Conservation (phyloP, 148 eudicot genomes). For the Silene latifolia region DNA sequence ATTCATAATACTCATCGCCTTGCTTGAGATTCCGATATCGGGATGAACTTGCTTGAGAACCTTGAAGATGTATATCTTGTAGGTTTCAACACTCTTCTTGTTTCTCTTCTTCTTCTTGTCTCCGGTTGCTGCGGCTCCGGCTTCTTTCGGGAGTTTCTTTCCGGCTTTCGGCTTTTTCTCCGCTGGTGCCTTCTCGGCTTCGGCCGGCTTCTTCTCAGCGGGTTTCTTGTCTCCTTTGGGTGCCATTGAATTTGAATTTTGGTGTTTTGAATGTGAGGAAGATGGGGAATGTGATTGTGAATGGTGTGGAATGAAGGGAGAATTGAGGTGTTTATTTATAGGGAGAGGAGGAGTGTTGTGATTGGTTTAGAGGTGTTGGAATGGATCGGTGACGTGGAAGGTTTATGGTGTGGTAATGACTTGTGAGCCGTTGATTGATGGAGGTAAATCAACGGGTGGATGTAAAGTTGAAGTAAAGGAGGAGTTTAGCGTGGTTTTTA, state of each 20-base stretch:
- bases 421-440: no score
- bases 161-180: slow-evolving; percentile 63
- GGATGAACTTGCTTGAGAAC: slow-evolving; percentile 61
- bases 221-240: slow-evolving; percentile 47
- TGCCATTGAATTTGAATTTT: slow-evolving; percentile 33
- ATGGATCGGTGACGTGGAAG: no score
- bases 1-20: slow-evolving; percentile 65
- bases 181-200: slow-evolving; percentile 37
- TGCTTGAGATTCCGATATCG: slow-evolving; percentile 57
- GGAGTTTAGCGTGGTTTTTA: no score
- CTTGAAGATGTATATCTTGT: slow-evolving; percentile 69
- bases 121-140: slow-evolving; percentile 31
- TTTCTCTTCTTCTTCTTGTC: slow-evolving; percentile 58
- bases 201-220: slow-evolving; percentile 38
- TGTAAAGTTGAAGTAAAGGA: no score
- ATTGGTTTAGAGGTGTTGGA: no score
- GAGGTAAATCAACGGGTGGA: no score
- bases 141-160: slow-evolving; percentile 52
- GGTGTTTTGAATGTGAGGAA: no score
- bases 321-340: no score
- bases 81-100: slow-evolving; percentile 57
- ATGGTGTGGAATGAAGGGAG: no score
- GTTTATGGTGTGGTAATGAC: no score
- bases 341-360: no score
- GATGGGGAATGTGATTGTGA: no score